Conservation (phyloP, 345 rosid species). For the Sisymbrium altissimum region DNA sequence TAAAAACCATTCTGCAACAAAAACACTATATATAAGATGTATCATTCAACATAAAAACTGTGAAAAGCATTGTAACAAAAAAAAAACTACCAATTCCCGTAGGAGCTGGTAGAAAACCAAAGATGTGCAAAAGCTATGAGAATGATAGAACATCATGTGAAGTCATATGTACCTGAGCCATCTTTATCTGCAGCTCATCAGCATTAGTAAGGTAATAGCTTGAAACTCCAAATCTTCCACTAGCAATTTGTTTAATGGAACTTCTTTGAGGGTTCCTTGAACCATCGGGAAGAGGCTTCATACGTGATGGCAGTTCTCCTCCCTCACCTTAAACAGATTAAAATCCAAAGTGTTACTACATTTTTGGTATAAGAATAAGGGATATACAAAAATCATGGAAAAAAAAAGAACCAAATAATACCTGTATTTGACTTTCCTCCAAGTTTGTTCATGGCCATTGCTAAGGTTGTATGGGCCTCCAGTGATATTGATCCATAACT, state of each 20-base stretch:
- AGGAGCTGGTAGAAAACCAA: constrained; percentile 34
- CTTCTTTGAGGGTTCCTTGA: constrained; percentile 91
- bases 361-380: neutral
- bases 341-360: neutral
- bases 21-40: neutral
- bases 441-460: constrained; percentile 88
- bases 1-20: neutral
- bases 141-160: constrained; percentile 17
- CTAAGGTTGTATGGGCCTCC: constrained; percentile 89
- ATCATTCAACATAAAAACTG: no score
- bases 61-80: no score
- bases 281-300: constrained; percentile 93
- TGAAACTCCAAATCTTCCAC: constrained; percentile 99
- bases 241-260: constrained; percentile 97
- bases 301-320: constrained; percentile 96
- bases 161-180: constrained; percentile 84
- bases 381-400: neutral
- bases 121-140: constrained; percentile 26
- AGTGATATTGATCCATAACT: constrained; percentile 98
- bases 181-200: constrained; percentile 94
- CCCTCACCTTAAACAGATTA: constrained; percentile 74
- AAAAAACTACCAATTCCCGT: no score
- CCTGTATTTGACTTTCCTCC: constrained; percentile 99
- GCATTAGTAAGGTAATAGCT: constrained; percentile 99
- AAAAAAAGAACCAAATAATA: constrained; percentile 8